A percentile compares a stretch with the other conserved stretches of the same genome.
phyloP scores from a whole-genome alignment of 495 filamentous ascomycete genomes.

The Tuber magnatum region DNA sequence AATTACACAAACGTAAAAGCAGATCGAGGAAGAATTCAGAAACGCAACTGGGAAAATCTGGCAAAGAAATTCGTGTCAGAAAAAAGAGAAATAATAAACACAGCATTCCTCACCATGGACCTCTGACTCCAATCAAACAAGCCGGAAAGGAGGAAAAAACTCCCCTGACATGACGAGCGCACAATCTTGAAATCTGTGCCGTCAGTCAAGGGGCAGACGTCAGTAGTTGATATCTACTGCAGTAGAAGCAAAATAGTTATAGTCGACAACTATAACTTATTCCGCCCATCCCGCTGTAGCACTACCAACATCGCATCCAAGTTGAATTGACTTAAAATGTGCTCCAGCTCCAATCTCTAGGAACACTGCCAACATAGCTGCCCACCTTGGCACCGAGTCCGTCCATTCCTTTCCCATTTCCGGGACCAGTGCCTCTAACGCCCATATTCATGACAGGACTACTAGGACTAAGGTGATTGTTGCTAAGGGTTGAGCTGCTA shows the following conservation, averaged over 20 bases:
- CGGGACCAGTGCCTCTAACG: slow-evolving; percentile 36
- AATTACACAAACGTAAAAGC: neutral
- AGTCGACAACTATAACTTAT: neutral
- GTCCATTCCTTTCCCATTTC: slow-evolving; percentile 19
- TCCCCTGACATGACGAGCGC: neutral
- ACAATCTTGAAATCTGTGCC: neutral
- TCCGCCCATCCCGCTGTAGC: neutral
- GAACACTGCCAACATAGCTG: slow-evolving; percentile 52
- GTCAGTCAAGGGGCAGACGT: neutral
- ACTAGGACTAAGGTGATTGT: slow-evolving; percentile 25
- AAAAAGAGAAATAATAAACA: neutral
- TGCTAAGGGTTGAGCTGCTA: slow-evolving; percentile 36
- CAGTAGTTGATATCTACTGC: neutral
- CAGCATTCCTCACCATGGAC: neutral
- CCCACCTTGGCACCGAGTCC: slow-evolving; percentile 34
- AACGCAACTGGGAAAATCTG: neutral
- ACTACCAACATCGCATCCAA: neutral
- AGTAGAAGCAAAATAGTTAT: neutral
- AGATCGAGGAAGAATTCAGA: neutral
- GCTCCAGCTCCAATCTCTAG: slow-evolving; percentile 66
- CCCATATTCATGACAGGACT: slow-evolving; percentile 35
- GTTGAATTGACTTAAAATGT: slow-evolving; percentile 51
- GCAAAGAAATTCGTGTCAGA: neutral
- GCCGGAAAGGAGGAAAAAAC: neutral
- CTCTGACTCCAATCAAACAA: neutral